A percentile compares a stretch with the other conserved stretches of the same genome.
Conservation (phyloP, 2,329 filamentous ascomycete species). For the Pseudogymnoascus sp. region DNA sequence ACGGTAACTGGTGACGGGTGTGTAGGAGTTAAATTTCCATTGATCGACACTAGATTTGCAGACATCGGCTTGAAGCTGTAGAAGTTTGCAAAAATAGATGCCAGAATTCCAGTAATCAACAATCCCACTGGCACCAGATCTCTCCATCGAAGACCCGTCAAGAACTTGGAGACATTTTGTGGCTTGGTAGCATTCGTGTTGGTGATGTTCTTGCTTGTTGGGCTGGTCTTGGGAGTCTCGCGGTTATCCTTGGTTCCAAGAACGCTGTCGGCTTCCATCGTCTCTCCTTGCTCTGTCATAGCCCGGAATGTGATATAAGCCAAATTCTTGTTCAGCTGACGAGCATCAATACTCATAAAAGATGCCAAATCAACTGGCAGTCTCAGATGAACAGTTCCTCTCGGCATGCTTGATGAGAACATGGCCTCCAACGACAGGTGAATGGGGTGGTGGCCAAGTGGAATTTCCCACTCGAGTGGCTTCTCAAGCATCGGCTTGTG, state of each 20-base stretch:
- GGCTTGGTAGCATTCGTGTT: neutral
- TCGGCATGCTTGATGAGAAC: constrained; percentile 1
- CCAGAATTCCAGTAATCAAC: constrained; percentile 12
- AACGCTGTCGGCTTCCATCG: neutral
- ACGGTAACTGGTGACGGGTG: constrained; percentile 22
- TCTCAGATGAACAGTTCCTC: constrained; percentile 27
- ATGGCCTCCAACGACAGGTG: constrained; percentile 41
- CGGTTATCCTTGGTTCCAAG: neutral
- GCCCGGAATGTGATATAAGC: constrained; percentile 7
- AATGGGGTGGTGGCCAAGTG: constrained; percentile 35
- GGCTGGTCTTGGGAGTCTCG: neutral
- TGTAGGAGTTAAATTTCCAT: constrained; percentile 22
- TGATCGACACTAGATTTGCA: constrained; percentile 19
- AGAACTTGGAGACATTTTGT: neutral
- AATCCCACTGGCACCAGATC: neutral
- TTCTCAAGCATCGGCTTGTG: constrained; percentile 35
- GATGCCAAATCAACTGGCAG: constrained; percentile 42
- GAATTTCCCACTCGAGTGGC: constrained; percentile 27
- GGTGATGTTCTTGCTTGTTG: neutral
- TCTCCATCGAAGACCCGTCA: neutral
- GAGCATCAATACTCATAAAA: constrained; percentile 43
- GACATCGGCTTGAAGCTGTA: constrained; percentile 28
- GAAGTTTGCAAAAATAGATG: constrained; percentile 24
- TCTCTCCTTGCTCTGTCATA: constrained; percentile 5
- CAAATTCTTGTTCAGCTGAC: constrained; percentile 40